Percentiles rank a stretch among this genome's conserved stretches.
Evolutionary conservation across 495 filamentous ascomycete species (phyloP).

Genomic region (Patellaria atrata): DNA sequence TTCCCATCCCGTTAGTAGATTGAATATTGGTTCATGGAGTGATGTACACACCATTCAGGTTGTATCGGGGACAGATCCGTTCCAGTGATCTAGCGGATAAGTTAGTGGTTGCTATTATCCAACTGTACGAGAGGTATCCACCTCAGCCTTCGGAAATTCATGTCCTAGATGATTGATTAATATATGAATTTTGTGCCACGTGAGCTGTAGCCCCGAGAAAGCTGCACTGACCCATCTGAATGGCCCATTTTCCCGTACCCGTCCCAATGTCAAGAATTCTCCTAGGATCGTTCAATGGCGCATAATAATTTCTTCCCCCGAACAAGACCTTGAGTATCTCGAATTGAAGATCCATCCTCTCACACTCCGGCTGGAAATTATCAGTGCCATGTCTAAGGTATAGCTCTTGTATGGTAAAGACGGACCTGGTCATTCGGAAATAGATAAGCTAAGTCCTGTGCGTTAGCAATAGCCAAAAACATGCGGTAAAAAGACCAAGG

Average conservation of each 20-base stretch:
- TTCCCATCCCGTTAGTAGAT: constrained; percentile 2
- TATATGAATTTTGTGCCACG: constrained; percentile 2
- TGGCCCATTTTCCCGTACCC: constrained; percentile 25
- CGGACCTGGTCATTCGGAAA: constrained; percentile 24
- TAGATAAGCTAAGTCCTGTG: constrained; percentile 15
- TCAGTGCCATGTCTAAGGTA: too few species aligned
- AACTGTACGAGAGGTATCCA: not conserved
- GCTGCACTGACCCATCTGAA: constrained; percentile 19
- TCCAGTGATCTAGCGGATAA: constrained; percentile 18
- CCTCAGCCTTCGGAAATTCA: constrained; percentile 12
- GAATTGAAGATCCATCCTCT: constrained; percentile 22
- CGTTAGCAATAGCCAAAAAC: too few species aligned
- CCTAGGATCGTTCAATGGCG: constrained; percentile 18
- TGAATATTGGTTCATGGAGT: not conserved
- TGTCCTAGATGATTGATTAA: not conserved
- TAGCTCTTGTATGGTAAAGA: too few species aligned
- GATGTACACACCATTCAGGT: constrained; percentile 19
- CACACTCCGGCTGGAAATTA: constrained; percentile 17
- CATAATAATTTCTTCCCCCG: constrained; percentile 17
- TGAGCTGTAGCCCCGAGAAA: not conserved
- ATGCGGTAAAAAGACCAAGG: too few species aligned
- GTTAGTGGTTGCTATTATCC: not conserved
- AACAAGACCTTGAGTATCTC: constrained; percentile 24
- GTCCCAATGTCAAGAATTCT: constrained; percentile 24
- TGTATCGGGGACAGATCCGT: constrained; percentile 24